A percentile compares a stretch with the other conserved stretches of the same genome.
Evolutionary conservation across 78 protist species (phyloP).

Genomic region (Anaeramoeba flamelloides): DNA sequence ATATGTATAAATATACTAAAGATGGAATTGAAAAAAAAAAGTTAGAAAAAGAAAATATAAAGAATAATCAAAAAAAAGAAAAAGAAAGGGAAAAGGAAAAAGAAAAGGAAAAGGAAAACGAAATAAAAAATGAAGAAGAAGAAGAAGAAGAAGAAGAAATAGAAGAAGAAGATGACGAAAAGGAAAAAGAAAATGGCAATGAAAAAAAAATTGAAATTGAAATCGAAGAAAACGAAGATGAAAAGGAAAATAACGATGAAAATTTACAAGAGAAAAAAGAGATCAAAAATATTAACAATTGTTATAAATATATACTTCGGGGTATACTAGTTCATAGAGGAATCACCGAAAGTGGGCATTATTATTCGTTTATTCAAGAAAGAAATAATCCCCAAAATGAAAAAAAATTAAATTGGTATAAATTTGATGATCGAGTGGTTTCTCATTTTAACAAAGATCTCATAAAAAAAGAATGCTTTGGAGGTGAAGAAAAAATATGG

Average conservation of each 20-base stretch:
- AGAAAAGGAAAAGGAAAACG: background rate
- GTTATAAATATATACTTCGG: background rate
- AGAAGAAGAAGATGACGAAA: no score
- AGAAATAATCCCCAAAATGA: background rate
- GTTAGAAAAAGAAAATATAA: background rate
- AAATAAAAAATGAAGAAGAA: no score
- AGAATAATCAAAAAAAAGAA: background rate
- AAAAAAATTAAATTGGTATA: background rate
- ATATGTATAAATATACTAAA: background rate
- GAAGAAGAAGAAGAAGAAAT: no score
- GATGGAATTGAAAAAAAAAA: background rate
- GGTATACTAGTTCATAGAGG: background rate
- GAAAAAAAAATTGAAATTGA: no score
- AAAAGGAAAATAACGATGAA: no score
- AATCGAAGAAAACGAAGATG: no score
- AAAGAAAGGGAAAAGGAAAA: background rate
- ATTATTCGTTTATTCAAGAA: background rate
- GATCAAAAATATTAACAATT: background rate
- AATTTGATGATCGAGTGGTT: background rate
- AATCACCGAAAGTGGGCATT: background rate
- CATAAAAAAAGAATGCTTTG: background rate
- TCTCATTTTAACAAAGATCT: background rate
- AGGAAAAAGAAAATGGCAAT: no score
- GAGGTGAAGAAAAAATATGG: background rate
- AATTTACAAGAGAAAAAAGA: no score